These are phyloP conservation scores for Saprolegnia parasitica DNA, from an alignment of 352 stramenopile genomes.

Conservation along the genomic window DNA sequence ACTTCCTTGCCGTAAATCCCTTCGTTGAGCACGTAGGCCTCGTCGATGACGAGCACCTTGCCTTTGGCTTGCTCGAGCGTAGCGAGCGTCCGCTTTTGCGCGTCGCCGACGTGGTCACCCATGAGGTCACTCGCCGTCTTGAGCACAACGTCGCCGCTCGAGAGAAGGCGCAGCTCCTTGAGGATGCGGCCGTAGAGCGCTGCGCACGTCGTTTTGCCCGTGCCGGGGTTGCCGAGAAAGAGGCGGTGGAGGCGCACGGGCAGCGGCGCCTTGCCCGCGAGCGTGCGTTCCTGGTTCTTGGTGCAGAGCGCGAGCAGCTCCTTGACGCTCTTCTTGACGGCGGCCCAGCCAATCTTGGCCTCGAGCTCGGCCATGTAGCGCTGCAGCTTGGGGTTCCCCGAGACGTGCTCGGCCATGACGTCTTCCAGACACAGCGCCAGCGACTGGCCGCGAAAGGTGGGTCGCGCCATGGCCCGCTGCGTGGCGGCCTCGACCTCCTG, in stretches of 20 bases:
- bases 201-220: constrained; percentile 90
- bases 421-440: constrained; percentile 41
- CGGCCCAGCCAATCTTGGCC: constrained; percentile 66
- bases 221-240: constrained; percentile 90
- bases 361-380: constrained; percentile 53
- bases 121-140: constrained; percentile 88
- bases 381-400: constrained; percentile 65
- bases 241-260: constrained; percentile 76
- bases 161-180: constrained; percentile 85
- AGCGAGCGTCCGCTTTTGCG: constrained; percentile 79
- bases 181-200: constrained; percentile 82
- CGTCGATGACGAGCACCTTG: constrained; percentile 92
- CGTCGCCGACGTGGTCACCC: constrained; percentile 76
- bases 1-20: constrained; percentile 62
- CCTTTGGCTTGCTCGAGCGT: constrained; percentile 78
- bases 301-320: constrained; percentile 73
- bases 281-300: constrained; percentile 78
- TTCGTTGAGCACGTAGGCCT: constrained; percentile 89
- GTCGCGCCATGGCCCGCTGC: constrained; percentile 54
- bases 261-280: constrained; percentile 57
- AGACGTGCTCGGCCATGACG: constrained; percentile 73
- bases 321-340: constrained; percentile 71
- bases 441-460: constrained; percentile 51
- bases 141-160: constrained; percentile 83
- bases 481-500: constrained; percentile 68